Evolutionary conservation across 495 filamentous ascomycete species (phyloP).

Genomic region (Tetracladium setigerum): DNA sequence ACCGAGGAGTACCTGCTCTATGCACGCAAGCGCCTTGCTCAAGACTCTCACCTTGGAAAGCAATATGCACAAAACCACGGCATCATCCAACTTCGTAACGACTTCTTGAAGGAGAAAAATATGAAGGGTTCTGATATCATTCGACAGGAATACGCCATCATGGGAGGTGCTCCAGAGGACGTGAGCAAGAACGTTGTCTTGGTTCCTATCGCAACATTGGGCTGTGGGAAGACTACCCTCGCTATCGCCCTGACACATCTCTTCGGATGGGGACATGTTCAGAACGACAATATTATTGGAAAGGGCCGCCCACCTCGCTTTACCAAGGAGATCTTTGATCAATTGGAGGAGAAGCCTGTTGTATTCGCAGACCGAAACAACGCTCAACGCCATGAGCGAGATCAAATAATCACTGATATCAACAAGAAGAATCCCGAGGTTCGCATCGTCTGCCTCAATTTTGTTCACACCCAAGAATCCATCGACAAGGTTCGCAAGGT

Average conservation of each 20-base stretch:
- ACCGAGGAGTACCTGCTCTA: slow-evolving; percentile 86
- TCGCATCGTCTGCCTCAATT: slow-evolving; percentile 85
- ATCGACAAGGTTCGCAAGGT: slow-evolving; percentile 59
- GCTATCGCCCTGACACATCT: slow-evolving; percentile 74
- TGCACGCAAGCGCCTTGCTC: slow-evolving; percentile 62
- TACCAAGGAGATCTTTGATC: slow-evolving; percentile 52
- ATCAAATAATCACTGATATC: slow-evolving; percentile 80
- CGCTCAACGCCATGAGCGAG: slow-evolving; percentile 76
- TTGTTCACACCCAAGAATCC: slow-evolving; percentile 64
- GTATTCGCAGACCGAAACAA: slow-evolving; percentile 95
- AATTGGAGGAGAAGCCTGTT: slow-evolving; percentile 52
- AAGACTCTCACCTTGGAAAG: slow-evolving; percentile 53
- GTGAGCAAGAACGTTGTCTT: slow-evolving; percentile 63
- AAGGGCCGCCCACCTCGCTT: slow-evolving; percentile 67
- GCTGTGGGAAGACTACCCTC: slow-evolving; percentile 94
- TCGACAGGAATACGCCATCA: slow-evolving; percentile 45
- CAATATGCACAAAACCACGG: slow-evolving; percentile 82
- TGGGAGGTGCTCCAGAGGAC: slow-evolving; percentile 29
- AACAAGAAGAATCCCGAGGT: slow-evolving; percentile 48
- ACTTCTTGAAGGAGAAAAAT: slow-evolving; percentile 72
- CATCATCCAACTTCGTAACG: slow-evolving; percentile 86
- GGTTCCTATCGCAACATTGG: slow-evolving; percentile 82
- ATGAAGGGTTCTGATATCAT: slow-evolving; percentile 83
- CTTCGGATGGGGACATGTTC: slow-evolving; percentile 89
- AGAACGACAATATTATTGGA: slow-evolving; percentile 93